phyloP scores from a whole-genome alignment of 2,329 filamentous ascomycete species.

The Periconia macrospinosa region DNA sequence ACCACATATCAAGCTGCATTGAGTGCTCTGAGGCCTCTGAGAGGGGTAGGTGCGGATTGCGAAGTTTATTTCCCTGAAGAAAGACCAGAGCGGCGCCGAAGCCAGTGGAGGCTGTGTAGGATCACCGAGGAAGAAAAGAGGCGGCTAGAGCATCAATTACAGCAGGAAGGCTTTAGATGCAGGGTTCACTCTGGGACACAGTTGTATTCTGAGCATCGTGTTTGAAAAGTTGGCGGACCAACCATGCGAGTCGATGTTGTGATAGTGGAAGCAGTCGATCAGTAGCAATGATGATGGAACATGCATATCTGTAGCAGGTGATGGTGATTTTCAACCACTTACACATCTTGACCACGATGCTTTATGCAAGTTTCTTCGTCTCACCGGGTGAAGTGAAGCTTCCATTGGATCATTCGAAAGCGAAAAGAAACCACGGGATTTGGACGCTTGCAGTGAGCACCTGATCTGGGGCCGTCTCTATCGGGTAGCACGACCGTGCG shows the following conservation, averaged over 20 bases:
- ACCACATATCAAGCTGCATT: background rate
- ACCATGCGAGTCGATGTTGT: too few species aligned
- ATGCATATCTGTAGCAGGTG: background rate
- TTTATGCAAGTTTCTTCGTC: background rate
- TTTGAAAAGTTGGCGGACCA: too few species aligned
- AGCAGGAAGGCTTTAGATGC: background rate
- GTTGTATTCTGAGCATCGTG: background rate
- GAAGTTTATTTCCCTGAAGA: background rate
- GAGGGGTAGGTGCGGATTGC: background rate
- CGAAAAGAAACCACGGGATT: background rate
- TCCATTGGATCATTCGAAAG: background rate
- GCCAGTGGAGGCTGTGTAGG: background rate
- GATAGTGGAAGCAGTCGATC: too few species aligned
- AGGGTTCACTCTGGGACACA: background rate
- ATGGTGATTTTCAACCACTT: background rate
- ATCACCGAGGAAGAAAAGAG: background rate
- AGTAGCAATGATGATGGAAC: too few species aligned
- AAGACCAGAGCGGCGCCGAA: background rate
- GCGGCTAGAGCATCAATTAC: background rate
- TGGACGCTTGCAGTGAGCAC: background rate
- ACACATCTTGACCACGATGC: background rate
- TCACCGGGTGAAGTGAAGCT: background rate
- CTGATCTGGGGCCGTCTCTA: background rate
- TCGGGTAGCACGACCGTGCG: constrained; percentile 4
- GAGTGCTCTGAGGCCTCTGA: constrained; percentile 1